Evolutionary conservation across 2,329 filamentous ascomycete genomes (phyloP).

Genomic region (Aureobasidium sp.): DNA sequence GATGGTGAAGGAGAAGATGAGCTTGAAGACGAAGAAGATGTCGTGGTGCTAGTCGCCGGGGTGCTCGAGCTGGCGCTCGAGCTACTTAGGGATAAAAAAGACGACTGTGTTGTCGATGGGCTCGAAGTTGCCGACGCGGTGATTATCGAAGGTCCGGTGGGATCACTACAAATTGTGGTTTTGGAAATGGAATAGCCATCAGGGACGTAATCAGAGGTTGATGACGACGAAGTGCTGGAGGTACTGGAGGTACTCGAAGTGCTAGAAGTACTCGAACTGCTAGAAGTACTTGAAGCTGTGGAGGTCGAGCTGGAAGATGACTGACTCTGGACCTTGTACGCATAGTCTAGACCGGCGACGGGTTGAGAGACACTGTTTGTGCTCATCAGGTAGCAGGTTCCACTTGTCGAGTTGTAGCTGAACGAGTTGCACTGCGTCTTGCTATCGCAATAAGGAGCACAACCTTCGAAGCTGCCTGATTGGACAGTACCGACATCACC

Average conservation of each 20-base stretch:
- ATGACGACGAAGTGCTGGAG: background rate
- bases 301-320: background rate
- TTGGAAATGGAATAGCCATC: background rate
- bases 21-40: background rate
- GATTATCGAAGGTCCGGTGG: background rate
- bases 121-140: background rate
- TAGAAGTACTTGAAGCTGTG: background rate
- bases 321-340: background rate
- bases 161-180: background rate
- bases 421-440: background rate
- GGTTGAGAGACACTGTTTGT: background rate
- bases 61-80: slow-evolving; percentile 1
- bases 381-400: background rate
- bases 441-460: slow-evolving; percentile 15
- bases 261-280: background rate
- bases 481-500: background rate
- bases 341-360: background rate
- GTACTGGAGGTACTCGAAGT: background rate
- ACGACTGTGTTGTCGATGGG: background rate
- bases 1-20: background rate
- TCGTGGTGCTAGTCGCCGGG: background rate
- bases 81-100: slow-evolving; percentile 5
- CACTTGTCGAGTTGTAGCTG: background rate
- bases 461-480: slow-evolving; percentile 15
- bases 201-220: slow-evolving; percentile 3